phyloP scores from a whole-genome alignment of 225 moss, liverwort and hornwort species.

The Pleurozium schreberi region DNA sequence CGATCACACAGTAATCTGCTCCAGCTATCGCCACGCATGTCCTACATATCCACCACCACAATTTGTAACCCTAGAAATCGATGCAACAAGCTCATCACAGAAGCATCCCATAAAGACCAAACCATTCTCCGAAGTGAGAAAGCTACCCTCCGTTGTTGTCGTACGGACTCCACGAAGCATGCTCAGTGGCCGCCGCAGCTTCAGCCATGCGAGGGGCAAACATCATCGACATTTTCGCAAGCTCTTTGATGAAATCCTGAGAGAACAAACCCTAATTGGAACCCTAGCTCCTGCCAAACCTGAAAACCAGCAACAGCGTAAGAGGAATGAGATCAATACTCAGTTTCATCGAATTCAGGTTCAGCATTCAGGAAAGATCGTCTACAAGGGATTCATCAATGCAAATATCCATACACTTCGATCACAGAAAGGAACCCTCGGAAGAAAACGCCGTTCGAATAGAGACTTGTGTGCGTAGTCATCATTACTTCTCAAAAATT shows the following conservation, averaged over 20 bases:
- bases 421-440: not conserved
- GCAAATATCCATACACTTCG: not conserved
- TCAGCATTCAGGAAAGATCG: not conserved
- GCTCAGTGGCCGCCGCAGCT: slow-evolving; percentile 14
- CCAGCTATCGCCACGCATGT: slow-evolving; percentile 94
- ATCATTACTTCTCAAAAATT: not conserved
- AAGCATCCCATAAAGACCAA: not conserved
- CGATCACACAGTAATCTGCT: slow-evolving; percentile 84
- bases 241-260: not conserved
- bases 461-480: not conserved
- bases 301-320: not conserved
- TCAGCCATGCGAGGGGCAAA: slow-evolving; percentile 38
- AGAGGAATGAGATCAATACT: not conserved
- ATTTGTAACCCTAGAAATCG: not conserved
- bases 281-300: not conserved
- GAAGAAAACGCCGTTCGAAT: not conserved
- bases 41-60: slow-evolving; percentile 15
- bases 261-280: not conserved
- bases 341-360: not conserved
- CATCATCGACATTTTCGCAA: slow-evolving; percentile 32
- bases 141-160: slow-evolving; percentile 50
- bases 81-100: not conserved
- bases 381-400: not conserved
- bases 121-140: not conserved
- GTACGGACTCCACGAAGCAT: slow-evolving; percentile 47